These are phyloP conservation scores for Groenewaldozyma tartarivorans DNA, from an alignment of 805 yeast genomes.

Conservation along the genomic window DNA sequence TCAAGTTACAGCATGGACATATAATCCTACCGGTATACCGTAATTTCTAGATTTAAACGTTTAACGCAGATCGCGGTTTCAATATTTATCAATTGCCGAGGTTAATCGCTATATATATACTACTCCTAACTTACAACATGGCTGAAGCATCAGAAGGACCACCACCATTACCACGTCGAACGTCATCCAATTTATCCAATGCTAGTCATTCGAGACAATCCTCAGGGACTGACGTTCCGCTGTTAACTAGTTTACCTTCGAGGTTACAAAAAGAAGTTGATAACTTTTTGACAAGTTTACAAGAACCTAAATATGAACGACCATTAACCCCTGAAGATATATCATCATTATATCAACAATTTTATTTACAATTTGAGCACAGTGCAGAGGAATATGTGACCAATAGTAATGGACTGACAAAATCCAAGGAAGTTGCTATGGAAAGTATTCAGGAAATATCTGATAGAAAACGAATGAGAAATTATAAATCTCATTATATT, in stretches of 20 bases:
- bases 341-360: slow-evolving; percentile 32
- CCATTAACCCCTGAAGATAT: slow-evolving; percentile 31
- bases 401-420: slow-evolving; percentile 13
- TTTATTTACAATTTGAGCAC: slow-evolving; percentile 25
- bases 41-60: too few species aligned
- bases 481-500: slow-evolving; percentile 19
- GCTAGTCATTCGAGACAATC: not conserved
- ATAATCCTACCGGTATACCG: too few species aligned
- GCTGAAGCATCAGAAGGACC: too few species aligned
- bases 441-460: slow-evolving; percentile 27
- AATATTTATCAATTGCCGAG: too few species aligned
- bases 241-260: slow-evolving; percentile 12
- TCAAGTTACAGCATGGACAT: too few species aligned
- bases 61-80: too few species aligned
- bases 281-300: slow-evolving; percentile 22
- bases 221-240: not conserved
- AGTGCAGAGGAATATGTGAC: slow-evolving; percentile 20
- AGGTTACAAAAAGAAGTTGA: slow-evolving; percentile 13
- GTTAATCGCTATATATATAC: too few species aligned
- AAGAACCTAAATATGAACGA: slow-evolving; percentile 29
- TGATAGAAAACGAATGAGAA: slow-evolving; percentile 22
- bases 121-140: too few species aligned
- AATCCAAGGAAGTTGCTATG: slow-evolving; percentile 23
- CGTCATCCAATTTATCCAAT: not conserved
- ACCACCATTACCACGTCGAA: not conserved